These are phyloP conservation scores for Globisporangium cylindrosporum DNA, from an alignment of 352 stramenopile species.

Conservation along the genomic window DNA sequence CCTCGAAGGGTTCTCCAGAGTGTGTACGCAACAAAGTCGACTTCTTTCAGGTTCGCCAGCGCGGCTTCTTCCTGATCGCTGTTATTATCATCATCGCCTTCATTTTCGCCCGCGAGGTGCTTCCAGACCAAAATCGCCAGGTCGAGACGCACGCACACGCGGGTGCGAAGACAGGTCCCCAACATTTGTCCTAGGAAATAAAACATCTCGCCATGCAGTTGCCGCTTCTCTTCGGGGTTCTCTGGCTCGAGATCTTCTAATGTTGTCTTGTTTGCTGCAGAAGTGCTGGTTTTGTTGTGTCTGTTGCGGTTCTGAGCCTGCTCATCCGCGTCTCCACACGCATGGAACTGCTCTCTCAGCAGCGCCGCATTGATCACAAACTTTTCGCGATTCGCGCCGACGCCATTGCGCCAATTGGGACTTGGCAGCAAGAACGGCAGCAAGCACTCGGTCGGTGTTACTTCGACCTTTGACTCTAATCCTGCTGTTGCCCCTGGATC, in stretches of 20 bases:
- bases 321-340: not conserved
- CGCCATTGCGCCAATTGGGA: slow-evolving; percentile 83
- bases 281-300: not conserved
- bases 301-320: not conserved
- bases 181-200: slow-evolving; percentile 90
- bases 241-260: slow-evolving; percentile 18
- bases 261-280: not conserved
- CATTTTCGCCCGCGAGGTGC: slow-evolving; percentile 51
- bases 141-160: slow-evolving; percentile 74
- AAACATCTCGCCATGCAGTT: slow-evolving; percentile 83
- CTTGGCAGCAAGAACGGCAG: slow-evolving; percentile 85
- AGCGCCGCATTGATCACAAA: slow-evolving; percentile 76
- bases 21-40: slow-evolving; percentile 58
- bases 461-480: slow-evolving; percentile 8
- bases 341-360: slow-evolving; percentile 6
- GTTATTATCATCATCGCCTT: slow-evolving; percentile 13
- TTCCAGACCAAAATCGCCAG: slow-evolving; percentile 74
- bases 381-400: slow-evolving; percentile 77
- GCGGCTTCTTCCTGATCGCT: slow-evolving; percentile 23
- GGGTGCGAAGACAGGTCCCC: slow-evolving; percentile 80
- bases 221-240: slow-evolving; percentile 42
- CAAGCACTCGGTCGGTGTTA: slow-evolving; percentile 40
- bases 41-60: slow-evolving; percentile 54
- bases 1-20: slow-evolving; percentile 46
- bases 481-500: not conserved